Evolutionary conservation across 352 stramenopile genomes (phyloP), one percentile per base, ranked within the genome.

Genomic region (Hyaloperonospora brassicae): DNA sequence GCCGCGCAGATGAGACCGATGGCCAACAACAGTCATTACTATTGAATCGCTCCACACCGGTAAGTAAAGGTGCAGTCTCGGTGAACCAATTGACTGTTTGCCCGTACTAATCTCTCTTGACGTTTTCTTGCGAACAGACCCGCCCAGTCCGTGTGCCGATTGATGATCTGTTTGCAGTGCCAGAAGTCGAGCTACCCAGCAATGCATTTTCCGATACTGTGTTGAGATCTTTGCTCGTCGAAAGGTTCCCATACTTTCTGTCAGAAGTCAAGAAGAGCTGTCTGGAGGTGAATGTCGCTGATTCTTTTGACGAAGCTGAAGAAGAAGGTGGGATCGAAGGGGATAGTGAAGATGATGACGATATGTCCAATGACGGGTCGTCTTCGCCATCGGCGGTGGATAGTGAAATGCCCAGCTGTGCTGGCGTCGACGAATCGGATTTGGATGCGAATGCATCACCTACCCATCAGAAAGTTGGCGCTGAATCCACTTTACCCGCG

Each of bases 331-430:
- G 35, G 10, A 61, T 66, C 24, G 64, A 63, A 14, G 80, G 83
- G 38, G 80, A 89, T 30, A 84, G 73, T 22, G 83, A 91, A 55
- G 80, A 93, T 25, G 83, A 93, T 23, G 83, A 93, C 52, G 83
- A 90, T n/a, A 91, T 90, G 76, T 91, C 83, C 14, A 88, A 93
- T 55, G 82, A 90, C 64, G 82, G 76, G 24, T 89, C 78, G 22
- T 80, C 78, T 0, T 87, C 81, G 6, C 79, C 82, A 36, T 81
- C 72, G n/a, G 76, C 64, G 9, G 75, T 89, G 66, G 82, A 93
- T 57, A 89, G 70, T 42, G 76, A 86, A 57, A 86, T 84, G 72
- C 58, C 57, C 13, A 66, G 56, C 53, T 62, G 63, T 21, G 57
- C 57, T 22, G 67, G 66, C 23, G 67, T 66, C 23, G 78, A 75